Percentiles rank a stretch among this genome's conserved stretches.
These are phyloP conservation scores for Infundibulicybe gibba DNA, from an alignment of 768 basidiomycete genomes.

Conservation along the genomic window DNA sequence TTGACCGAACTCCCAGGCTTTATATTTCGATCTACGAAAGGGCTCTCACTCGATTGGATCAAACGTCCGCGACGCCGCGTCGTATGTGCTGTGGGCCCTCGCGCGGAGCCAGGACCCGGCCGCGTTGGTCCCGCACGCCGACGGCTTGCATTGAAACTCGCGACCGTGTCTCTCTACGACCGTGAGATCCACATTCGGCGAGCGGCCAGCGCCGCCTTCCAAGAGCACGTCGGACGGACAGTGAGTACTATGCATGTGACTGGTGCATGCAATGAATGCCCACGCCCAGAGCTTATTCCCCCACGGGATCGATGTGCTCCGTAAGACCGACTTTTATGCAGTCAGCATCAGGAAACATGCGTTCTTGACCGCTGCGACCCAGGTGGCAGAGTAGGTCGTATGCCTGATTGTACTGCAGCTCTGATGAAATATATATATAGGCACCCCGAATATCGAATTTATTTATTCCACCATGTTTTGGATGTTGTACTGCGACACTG, in stretches of 20 bases:
- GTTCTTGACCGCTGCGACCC: conserved; percentile 80
- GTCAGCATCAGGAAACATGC: conserved; percentile 84
- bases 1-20: conserved; percentile 47
- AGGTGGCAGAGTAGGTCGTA: conserved; percentile 75
- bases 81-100: conserved; percentile 94
- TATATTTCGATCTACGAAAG: conserved; percentile 90
- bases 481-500: conserved; percentile 81
- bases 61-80: conserved; percentile 90
- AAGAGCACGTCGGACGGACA: conserved; percentile 93
- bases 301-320: conserved; percentile 90
- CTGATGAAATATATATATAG: conserved; percentile 39
- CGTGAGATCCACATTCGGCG: conserved; percentile 92
- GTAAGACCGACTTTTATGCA: conserved; percentile 93
- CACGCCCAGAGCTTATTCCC: conserved; percentile 74
- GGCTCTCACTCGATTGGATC: conserved; percentile 93
- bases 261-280: conserved; percentile 2
- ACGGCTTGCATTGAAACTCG: conserved; percentile 66
- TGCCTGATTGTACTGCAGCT: background rate
- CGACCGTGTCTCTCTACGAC: conserved; percentile 84
- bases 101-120: conserved; percentile 71
- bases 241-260: conserved; percentile 40
- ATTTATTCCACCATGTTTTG: conserved; percentile 70
- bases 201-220: conserved; percentile 96
- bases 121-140: conserved; percentile 57
- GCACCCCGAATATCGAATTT: conserved; percentile 69